These are phyloP conservation scores for Cystobasidium pallidum DNA, from an alignment of 1,284 basidiomycete genomes.

Conservation along the genomic window DNA sequence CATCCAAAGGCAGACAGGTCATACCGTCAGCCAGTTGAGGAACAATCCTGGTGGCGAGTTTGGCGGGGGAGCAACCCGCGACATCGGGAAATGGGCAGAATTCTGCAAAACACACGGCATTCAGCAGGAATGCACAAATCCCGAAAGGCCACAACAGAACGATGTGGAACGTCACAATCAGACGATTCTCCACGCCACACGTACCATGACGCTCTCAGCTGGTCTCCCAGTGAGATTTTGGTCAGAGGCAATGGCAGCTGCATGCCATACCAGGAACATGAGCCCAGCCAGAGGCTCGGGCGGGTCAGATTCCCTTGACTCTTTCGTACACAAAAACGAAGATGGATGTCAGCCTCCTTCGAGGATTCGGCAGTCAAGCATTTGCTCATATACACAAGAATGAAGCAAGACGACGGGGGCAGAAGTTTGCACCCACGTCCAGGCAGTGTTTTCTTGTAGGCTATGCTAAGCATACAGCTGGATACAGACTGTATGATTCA, in stretches of 20 bases:
- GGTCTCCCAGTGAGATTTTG: background rate
- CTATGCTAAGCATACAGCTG: slow-evolving; percentile 3
- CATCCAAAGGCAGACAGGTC: slow-evolving; percentile 6
- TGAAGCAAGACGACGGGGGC: background rate
- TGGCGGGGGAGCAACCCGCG: background rate
- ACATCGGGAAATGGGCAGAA: slow-evolving; percentile 5
- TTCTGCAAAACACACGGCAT: background rate
- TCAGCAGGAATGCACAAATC: slow-evolving; percentile 5
- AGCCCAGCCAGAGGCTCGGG: background rate
- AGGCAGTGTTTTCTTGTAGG: background rate
- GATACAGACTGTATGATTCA: background rate
- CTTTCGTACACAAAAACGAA: background rate
- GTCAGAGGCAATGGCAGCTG: slow-evolving; percentile 1
- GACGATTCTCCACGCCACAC: background rate
- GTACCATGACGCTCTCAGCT: background rate
- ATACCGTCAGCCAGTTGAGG: background rate
- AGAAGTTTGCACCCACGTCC: slow-evolving; percentile 4
- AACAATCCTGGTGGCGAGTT: slow-evolving; percentile 5
- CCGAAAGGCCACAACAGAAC: slow-evolving; percentile 6
- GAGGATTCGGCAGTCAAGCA: background rate
- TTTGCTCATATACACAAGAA: slow-evolving; percentile 6
- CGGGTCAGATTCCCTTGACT: background rate
- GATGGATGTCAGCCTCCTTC: background rate
- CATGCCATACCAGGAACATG: background rate
- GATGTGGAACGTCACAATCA: slow-evolving; percentile 6